Conservation (phyloP, 495 filamentous ascomycete genomes). For the Penicillium pulvis region DNA sequence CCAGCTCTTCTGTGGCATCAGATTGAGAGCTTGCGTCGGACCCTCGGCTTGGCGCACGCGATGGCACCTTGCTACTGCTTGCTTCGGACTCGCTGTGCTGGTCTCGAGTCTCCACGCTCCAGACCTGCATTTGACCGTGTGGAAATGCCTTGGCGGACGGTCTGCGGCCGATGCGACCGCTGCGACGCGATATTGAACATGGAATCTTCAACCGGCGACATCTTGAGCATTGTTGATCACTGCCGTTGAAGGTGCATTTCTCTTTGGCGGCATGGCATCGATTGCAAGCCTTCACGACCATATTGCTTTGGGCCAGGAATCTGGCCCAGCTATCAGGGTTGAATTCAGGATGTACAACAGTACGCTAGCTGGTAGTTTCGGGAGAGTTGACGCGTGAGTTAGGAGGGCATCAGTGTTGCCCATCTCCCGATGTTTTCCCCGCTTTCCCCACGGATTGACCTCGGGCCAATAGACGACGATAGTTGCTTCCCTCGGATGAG, state of each 20-base stretch:
- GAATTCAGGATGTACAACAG: neutral
- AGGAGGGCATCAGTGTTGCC: neutral
- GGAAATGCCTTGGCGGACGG: slow-evolving; percentile 21
- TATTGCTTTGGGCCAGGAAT: slow-evolving; percentile 9
- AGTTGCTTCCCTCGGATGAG: neutral
- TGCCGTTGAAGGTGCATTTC: slow-evolving; percentile 24
- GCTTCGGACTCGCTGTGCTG: slow-evolving; percentile 4
- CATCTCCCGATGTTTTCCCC: slow-evolving; percentile 11
- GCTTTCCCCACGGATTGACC: slow-evolving; percentile 11
- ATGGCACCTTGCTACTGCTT: slow-evolving; percentile 10
- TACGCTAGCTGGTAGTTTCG: neutral
- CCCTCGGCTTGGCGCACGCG: slow-evolving; percentile 9
- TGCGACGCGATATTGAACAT: slow-evolving; percentile 23
- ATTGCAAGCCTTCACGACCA: slow-evolving; percentile 31
- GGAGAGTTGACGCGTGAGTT: neutral
- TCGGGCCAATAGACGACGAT: slow-evolving; percentile 7
- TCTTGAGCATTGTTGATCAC: slow-evolving; percentile 26
- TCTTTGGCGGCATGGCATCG: slow-evolving; percentile 29
- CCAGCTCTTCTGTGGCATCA: slow-evolving; percentile 4
- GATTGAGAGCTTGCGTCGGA: slow-evolving; percentile 13
- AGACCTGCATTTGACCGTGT: slow-evolving; percentile 24
- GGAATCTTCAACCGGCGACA: slow-evolving; percentile 30
- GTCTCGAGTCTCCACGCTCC: slow-evolving; percentile 20
- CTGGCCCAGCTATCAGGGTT: neutral
- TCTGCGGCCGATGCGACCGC: slow-evolving; percentile 26